Evolutionary conservation across 2,329 filamentous ascomycete genomes (phyloP).

Genomic region (Colletotrichum filicis): DNA sequence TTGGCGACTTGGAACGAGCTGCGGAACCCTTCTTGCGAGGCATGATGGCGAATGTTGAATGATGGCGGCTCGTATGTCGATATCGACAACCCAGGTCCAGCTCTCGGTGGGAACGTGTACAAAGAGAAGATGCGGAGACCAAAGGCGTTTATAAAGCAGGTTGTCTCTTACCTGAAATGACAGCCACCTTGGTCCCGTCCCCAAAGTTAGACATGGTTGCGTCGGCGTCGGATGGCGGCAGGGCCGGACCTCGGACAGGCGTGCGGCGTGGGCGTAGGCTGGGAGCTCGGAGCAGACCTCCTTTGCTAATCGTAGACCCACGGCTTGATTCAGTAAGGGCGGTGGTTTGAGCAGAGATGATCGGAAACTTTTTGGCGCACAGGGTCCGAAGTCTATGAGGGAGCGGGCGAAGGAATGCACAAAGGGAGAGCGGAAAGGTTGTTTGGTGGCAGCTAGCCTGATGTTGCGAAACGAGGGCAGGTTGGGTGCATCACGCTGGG

Average conservation of each 20-base stretch:
- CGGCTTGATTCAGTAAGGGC: slow-evolving; percentile 20
- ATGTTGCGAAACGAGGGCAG: slow-evolving; percentile 30
- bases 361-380: slow-evolving; percentile 30
- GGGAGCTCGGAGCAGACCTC: neutral
- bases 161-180: slow-evolving; percentile 30
- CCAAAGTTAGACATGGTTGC: slow-evolving; percentile 34
- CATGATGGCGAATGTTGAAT: slow-evolving; percentile 16
- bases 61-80: neutral
- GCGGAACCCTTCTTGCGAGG: slow-evolving; percentile 31
- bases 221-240: slow-evolving; percentile 29
- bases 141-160: slow-evolving; percentile 8
- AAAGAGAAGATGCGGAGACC: slow-evolving; percentile 1
- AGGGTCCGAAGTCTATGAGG: slow-evolving; percentile 28
- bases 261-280: slow-evolving; percentile 25
- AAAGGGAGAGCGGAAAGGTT: slow-evolving; percentile 20
- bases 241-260: slow-evolving; percentile 28
- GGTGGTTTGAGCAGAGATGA: slow-evolving; percentile 20
- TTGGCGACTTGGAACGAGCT: slow-evolving; percentile 21
- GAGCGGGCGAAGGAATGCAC: slow-evolving; percentile 21
- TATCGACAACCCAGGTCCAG: neutral
- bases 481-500: slow-evolving; percentile 2
- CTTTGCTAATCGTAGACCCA: slow-evolving; percentile 17
- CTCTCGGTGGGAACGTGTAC: neutral
- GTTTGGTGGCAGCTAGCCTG: slow-evolving; percentile 5
- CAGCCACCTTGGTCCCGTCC: slow-evolving; percentile 28